These are phyloP conservation scores for Aotearoamyces nothofagi DNA, from an alignment of 2,329 filamentous ascomycete species.

Conservation along the genomic window DNA sequence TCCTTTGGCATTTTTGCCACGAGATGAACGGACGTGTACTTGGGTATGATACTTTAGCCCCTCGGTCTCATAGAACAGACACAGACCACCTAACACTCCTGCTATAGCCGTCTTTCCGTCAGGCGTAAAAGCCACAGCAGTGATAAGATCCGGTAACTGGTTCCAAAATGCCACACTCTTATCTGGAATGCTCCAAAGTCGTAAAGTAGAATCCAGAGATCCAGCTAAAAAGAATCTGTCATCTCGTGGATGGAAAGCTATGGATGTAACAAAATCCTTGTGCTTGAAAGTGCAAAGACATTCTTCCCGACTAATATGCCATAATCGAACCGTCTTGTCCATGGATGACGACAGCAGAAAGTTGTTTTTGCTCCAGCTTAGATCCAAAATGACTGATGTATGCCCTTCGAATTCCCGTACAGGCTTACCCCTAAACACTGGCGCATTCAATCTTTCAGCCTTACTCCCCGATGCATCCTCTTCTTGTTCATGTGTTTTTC, in stretches of 20 bases:
- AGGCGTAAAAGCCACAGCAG: slow-evolving; percentile 83
- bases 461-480: slow-evolving; percentile 38
- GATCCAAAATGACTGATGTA: slow-evolving; percentile 68
- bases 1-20: slow-evolving; percentile 86
- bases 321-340: slow-evolving; percentile 92
- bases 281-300: slow-evolving; percentile 91
- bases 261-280: slow-evolving; percentile 86
- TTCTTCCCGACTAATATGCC: slow-evolving; percentile 76
- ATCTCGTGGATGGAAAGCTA: slow-evolving; percentile 86
- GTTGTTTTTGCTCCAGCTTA: slow-evolving; percentile 99
- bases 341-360: slow-evolving; percentile 92
- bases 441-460: slow-evolving; percentile 61
- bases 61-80: slow-evolving; percentile 86
- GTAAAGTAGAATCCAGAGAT: slow-evolving; percentile 73
- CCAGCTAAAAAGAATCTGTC: slow-evolving; percentile 95
- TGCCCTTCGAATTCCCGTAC: slow-evolving; percentile 72
- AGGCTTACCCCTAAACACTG: slow-evolving; percentile 73
- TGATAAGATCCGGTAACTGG: slow-evolving; percentile 74
- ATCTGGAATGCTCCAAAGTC: slow-evolving; percentile 94
- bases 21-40: slow-evolving; percentile 82
- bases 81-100: slow-evolving; percentile 71
- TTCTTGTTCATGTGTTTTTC: slow-evolving; percentile 56
- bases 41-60: slow-evolving; percentile 72
- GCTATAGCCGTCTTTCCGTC: slow-evolving; percentile 85
- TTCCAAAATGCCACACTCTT: slow-evolving; percentile 78